These are phyloP conservation scores for Bipolaris oryzae DNA, from an alignment of 2,329 filamentous ascomycete species.

Conservation along the genomic window DNA sequence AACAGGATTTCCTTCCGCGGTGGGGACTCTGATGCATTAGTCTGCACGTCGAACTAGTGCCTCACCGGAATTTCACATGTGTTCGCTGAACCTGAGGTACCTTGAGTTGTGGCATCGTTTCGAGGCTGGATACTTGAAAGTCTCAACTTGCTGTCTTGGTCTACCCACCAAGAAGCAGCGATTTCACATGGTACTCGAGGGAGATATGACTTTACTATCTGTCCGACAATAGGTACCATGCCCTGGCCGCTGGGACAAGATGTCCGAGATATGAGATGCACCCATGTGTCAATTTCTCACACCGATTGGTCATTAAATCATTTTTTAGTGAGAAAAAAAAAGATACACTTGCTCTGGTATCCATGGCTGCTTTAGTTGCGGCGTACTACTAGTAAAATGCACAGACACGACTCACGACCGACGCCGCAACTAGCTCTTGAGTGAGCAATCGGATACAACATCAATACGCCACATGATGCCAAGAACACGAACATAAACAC, in stretches of 20 bases:
- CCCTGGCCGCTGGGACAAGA: neutral
- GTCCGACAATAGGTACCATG: neutral
- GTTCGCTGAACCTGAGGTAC: neutral
- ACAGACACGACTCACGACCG: slow-evolving; percentile 13
- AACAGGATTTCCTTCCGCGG: neutral
- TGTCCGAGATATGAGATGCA: neutral
- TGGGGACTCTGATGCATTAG: neutral
- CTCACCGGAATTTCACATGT: neutral
- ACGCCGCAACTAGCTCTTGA: slow-evolving; percentile 9
- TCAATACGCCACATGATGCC: slow-evolving; percentile 1
- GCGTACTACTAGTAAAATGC: neutral
- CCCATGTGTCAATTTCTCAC: neutral
- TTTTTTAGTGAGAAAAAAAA: neutral
- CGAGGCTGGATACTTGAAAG: no score
- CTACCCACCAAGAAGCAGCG: neutral
- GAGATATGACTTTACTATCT: neutral
- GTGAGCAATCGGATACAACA: slow-evolving; percentile 3
- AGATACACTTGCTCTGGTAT: neutral
- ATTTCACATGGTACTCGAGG: neutral
- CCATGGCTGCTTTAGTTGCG: slow-evolving; percentile 6
- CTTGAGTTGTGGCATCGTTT: no score
- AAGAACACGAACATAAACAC: slow-evolving; percentile 5
- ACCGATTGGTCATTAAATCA: neutral
- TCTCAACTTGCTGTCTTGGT: neutral
- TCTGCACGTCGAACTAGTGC: neutral